Evolutionary conservation across 2,329 filamentous ascomycete species (phyloP).

Genomic region (Phyllosticta citribraziliensis): DNA sequence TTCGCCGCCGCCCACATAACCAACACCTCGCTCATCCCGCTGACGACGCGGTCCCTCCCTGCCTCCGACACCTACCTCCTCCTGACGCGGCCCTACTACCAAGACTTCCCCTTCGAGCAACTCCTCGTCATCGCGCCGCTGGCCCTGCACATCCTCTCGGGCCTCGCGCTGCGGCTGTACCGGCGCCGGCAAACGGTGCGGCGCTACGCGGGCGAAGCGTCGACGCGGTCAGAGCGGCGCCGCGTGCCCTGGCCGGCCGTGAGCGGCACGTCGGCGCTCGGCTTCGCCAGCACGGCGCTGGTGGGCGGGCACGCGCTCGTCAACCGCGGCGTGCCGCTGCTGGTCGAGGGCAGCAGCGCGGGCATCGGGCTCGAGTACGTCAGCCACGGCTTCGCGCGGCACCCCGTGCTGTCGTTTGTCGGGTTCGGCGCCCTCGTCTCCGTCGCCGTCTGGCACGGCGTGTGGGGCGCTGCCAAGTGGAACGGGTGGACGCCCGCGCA

Average conservation of each 20-base stretch:
- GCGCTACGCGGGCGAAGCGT: conserved; percentile 59
- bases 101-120: conserved; percentile 66
- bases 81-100: conserved; percentile 85
- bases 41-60: conserved; percentile 43
- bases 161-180: conserved; percentile 66
- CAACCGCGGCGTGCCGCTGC: conserved; percentile 66
- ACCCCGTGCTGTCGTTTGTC: conserved; percentile 54
- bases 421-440: conserved; percentile 61
- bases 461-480: conserved; percentile 82
- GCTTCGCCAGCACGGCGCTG: conserved; percentile 59
- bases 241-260: conserved; percentile 57
- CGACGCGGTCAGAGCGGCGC: conserved; percentile 41
- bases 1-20: conserved; percentile 32
- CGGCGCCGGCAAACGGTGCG: conserved; percentile 60
- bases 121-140: conserved; percentile 69
- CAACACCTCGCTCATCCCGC: conserved; percentile 36
- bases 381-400: conserved; percentile 70
- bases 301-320: conserved; percentile 62
- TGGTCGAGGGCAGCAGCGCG: conserved; percentile 74
- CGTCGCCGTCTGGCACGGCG: conserved; percentile 64
- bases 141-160: conserved; percentile 64
- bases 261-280: conserved; percentile 60
- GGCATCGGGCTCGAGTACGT: conserved; percentile 77
- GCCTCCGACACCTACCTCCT: conserved; percentile 75
- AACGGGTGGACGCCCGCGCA: conserved; percentile 52